These are phyloP conservation scores for Suillus placidus DNA, from an alignment of 768 basidiomycete species.

Conservation along the genomic window DNA sequence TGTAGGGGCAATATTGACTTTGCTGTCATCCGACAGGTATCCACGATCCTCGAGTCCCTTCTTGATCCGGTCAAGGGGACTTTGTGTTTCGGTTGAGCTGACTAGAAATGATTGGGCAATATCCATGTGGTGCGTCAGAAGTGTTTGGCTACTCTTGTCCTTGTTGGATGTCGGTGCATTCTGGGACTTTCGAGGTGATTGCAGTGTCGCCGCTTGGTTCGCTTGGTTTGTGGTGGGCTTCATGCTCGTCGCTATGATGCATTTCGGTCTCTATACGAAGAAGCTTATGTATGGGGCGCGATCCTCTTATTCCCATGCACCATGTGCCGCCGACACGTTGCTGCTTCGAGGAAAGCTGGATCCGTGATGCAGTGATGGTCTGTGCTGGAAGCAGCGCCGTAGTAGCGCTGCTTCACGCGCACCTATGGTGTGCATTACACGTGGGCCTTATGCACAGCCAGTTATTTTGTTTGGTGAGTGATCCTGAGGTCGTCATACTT, in stretches of 20 bases:
- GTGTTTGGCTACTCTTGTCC: not conserved
- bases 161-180: not conserved
- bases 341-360: constrained; percentile 3
- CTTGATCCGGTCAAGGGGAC: constrained; percentile 34
- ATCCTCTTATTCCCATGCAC: not conserved
- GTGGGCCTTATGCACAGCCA: not conserved
- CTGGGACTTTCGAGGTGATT: constrained; percentile 10
- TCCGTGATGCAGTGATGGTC: not conserved
- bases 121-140: constrained; percentile 30
- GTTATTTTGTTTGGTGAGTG: not conserved
- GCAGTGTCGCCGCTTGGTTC: constrained; percentile 5
- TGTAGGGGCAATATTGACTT: constrained; percentile 33
- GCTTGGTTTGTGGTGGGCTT: not conserved
- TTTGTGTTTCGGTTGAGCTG: constrained; percentile 30
- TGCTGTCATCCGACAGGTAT: constrained; percentile 31
- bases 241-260: not conserved
- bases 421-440: constrained; percentile 2
- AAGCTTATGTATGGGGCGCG: constrained; percentile 7
- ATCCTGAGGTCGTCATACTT: not conserved
- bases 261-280: not conserved
- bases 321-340: constrained; percentile 3
- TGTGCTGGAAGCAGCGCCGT: not conserved
- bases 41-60: constrained; percentile 32
- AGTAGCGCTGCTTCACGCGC: not conserved
- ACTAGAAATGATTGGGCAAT: constrained; percentile 34